A percentile compares a stretch with the other conserved stretches of the same genome.
These are phyloP conservation scores for Limonomyces culmigenus DNA, from an alignment of 1,284 basidiomycete species.

Conservation along the genomic window DNA sequence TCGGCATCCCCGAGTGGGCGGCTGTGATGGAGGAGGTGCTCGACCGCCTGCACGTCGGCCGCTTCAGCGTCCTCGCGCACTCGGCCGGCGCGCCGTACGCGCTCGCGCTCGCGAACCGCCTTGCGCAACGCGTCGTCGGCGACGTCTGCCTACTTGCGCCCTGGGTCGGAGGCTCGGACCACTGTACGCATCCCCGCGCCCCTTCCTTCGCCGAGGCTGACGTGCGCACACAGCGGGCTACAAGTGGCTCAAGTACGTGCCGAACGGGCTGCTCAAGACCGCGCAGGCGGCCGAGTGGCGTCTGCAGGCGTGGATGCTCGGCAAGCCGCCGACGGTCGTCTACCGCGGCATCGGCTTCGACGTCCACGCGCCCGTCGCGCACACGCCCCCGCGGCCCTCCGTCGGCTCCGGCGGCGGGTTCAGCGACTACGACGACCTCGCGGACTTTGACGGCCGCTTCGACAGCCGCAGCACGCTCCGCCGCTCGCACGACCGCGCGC, in stretches of 20 bases:
- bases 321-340: conserved; percentile 74
- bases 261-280: conserved; percentile 83
- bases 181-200: conserved; percentile 36
- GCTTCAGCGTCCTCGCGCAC: conserved; percentile 85
- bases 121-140: conserved; percentile 63
- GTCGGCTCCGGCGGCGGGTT: conserved; percentile 39
- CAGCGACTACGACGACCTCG: conserved; percentile 72
- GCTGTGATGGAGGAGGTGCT: conserved; percentile 80
- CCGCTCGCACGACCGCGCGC: conserved; percentile 15
- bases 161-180: conserved; percentile 89
- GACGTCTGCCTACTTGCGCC: conserved; percentile 84
- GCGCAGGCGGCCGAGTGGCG: conserved; percentile 97
- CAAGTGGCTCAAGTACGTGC: conserved; percentile 94
- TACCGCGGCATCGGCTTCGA: conserved; percentile 71
- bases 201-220: conserved; percentile 3
- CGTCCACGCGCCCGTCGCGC: conserved; percentile 17
- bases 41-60: conserved; percentile 61
- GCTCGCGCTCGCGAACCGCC: conserved; percentile 66
- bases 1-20: conserved; percentile 85
- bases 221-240: conserved; percentile 67
- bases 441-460: conserved; percentile 70
- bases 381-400: conserved; percentile 27
- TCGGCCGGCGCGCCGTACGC: conserved; percentile 96
- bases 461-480: conserved; percentile 62
- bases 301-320: conserved; percentile 89